Conservation (phyloP, 768 basidiomycete genomes). For the Leccinum variicolor region DNA sequence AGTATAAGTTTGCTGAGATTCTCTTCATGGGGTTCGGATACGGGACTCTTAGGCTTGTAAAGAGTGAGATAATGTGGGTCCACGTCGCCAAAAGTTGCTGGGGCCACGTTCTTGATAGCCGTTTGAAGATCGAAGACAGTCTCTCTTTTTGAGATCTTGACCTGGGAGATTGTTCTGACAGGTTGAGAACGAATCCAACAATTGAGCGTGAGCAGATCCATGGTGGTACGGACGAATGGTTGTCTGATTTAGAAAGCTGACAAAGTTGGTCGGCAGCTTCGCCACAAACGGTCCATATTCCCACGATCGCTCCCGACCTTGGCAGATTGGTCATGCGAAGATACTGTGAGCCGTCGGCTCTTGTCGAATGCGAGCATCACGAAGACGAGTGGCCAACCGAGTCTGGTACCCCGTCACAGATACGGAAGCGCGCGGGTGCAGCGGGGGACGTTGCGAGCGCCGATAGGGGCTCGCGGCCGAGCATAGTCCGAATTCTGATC, state of each 20-base stretch:
- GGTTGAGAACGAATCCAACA: background rate
- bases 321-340: too few relatives aligned
- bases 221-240: background rate
- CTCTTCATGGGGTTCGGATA: background rate
- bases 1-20: background rate
- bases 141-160: background rate
- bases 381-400: constrained; percentile 17
- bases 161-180: background rate
- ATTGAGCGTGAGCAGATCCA: background rate
- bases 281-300: too few relatives aligned
- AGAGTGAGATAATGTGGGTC: background rate
- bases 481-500: constrained; percentile 15
- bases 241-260: too few relatives aligned
- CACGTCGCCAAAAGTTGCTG: background rate
- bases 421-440: constrained; percentile 18
- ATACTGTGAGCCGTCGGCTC: too few relatives aligned
- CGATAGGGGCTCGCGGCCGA: constrained; percentile 19
- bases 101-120: background rate
- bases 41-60: background rate
- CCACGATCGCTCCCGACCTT: too few relatives aligned
- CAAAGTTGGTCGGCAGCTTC: too few relatives aligned
- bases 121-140: background rate
- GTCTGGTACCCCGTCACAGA: constrained; percentile 17
- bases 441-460: constrained; percentile 17
- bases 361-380: constrained; percentile 31